A percentile compares a stretch with the other conserved stretches of the same genome.
Evolutionary conservation across 2,329 filamentous ascomycete species (phyloP).

Genomic region (Fusarium denticulatum): DNA sequence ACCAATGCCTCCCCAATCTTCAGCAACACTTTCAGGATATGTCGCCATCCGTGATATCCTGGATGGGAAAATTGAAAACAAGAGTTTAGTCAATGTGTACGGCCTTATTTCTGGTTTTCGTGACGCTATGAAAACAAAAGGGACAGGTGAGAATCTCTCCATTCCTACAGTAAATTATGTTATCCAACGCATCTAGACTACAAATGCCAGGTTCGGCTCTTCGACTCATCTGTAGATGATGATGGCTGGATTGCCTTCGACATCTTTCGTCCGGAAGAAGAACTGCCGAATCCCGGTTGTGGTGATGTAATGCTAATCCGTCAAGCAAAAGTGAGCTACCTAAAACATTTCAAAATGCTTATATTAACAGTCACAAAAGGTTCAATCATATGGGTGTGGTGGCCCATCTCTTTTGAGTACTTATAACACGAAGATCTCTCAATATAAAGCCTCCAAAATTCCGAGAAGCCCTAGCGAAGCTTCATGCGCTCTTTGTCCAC

Average conservation of each 20-base stretch:
- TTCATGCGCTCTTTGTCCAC: slow-evolving; percentile 41
- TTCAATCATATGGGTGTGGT: slow-evolving; percentile 51
- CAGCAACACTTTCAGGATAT: slow-evolving; percentile 38
- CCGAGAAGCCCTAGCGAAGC: slow-evolving; percentile 52
- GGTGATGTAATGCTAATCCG: slow-evolving; percentile 58
- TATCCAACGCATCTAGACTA: slow-evolving; percentile 56
- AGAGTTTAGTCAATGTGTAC: slow-evolving; percentile 65
- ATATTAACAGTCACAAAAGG: slow-evolving; percentile 45
- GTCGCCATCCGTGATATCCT: slow-evolving; percentile 55
- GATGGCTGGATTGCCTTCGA: slow-evolving; percentile 58
- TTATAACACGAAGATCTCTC: slow-evolving; percentile 53
- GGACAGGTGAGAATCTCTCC: slow-evolving; percentile 56
- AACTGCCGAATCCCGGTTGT: slow-evolving; percentile 59
- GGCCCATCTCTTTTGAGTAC: slow-evolving; percentile 58
- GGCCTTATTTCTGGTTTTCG: slow-evolving; percentile 76
- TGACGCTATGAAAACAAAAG: slow-evolving; percentile 60
- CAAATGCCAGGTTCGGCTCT: slow-evolving; percentile 69
- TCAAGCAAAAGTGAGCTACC: slow-evolving; percentile 59
- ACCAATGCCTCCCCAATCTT: slow-evolving; percentile 4
- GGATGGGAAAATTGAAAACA: slow-evolving; percentile 45
- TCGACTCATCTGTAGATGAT: slow-evolving; percentile 65
- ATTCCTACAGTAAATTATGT: not conserved
- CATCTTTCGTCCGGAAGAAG: slow-evolving; percentile 66
- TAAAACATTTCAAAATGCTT: not conserved
- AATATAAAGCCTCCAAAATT: slow-evolving; percentile 52